Percentiles rank a stretch among this genome's conserved stretches.
Evolutionary conservation across 2,329 filamentous ascomycete species (phyloP).

Genomic region (Epichloe glyceriae): DNA sequence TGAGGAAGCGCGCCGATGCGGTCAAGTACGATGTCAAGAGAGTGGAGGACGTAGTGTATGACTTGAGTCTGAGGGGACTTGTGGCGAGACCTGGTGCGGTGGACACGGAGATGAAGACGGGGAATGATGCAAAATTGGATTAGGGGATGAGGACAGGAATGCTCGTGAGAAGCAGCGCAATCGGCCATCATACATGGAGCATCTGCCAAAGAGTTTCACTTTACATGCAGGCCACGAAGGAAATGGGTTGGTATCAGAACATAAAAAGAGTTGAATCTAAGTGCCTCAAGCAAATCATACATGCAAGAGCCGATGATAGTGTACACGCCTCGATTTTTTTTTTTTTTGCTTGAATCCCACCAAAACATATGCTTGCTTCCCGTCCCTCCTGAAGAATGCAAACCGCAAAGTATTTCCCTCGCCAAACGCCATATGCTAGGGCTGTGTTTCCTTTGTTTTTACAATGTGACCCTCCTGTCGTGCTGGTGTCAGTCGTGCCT

Average conservation of each 20-base stretch:
- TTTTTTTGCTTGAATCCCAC: not conserved
- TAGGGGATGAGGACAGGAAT: constrained; percentile 10
- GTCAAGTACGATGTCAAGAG: constrained; percentile 98
- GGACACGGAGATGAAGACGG: constrained; percentile 26
- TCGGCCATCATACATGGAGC: too few relatives aligned
- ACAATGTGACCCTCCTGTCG: not conserved
- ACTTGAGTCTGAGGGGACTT: constrained; percentile 76
- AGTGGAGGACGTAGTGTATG: constrained; percentile 95
- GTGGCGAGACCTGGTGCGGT: constrained; percentile 37
- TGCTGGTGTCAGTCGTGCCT: constrained; percentile 40
- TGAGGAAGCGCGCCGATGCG: constrained; percentile 77
- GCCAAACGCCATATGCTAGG: constrained; percentile 4
- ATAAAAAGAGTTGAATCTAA: not conserved
- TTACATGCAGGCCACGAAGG: not conserved
- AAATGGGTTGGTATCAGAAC: not conserved
- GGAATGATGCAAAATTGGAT: not conserved
- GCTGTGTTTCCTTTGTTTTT: not conserved
- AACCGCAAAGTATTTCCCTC: not conserved
- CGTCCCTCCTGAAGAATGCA: not conserved
- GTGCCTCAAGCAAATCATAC: not conserved
- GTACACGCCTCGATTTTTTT: not conserved
- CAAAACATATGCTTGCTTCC: not conserved
- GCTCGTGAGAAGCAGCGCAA: too few relatives aligned
- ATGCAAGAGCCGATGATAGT: not conserved
- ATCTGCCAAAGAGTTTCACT: too few relatives aligned